Evolutionary conservation across 164 flowering plant genomes (phyloP).

Genomic region (Magnolia officinalis): DNA sequence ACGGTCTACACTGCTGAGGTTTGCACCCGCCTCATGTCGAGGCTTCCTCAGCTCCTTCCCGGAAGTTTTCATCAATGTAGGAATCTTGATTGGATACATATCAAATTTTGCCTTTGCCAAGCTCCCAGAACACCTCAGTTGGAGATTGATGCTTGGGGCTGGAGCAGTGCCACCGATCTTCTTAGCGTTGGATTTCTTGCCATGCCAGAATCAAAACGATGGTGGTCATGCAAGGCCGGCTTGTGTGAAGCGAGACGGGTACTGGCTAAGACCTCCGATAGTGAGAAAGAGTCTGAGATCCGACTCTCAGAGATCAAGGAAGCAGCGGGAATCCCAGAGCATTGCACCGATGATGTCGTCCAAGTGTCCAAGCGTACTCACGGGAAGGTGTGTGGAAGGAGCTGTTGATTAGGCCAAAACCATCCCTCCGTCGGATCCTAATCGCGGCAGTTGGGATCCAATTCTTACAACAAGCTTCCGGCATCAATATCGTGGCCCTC

Average conservation of each 20-base stretch:
- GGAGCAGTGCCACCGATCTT: slow-evolving; percentile 62
- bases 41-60: slow-evolving; percentile 38
- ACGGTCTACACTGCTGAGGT: slow-evolving; percentile 38
- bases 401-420: slow-evolving; percentile 50
- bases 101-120: slow-evolving; percentile 61
- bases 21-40: slow-evolving; percentile 28
- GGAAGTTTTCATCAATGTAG: slow-evolving; percentile 37
- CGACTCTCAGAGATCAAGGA: slow-evolving; percentile 57
- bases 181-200: slow-evolving; percentile 36
- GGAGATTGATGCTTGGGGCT: slow-evolving; percentile 76
- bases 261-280: slow-evolving; percentile 49
- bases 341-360: slow-evolving; percentile 48
- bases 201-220: slow-evolving; percentile 85
- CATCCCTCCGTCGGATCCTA: slow-evolving; percentile 50
- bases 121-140: slow-evolving; percentile 38
- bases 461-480: slow-evolving; percentile 69
- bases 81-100: slow-evolving; percentile 53
- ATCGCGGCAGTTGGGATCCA: slow-evolving; percentile 60
- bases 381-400: slow-evolving; percentile 62
- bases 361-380: slow-evolving; percentile 27
- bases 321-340: slow-evolving; percentile 54
- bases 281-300: slow-evolving; percentile 43
- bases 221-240: slow-evolving; percentile 73
- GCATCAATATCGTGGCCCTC: slow-evolving; percentile 60
- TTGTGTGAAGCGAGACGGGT: slow-evolving; percentile 57